Evolutionary conservation across 2,329 filamentous ascomycete species (phyloP).

Genomic region (Talaromyces amestolkiae): DNA sequence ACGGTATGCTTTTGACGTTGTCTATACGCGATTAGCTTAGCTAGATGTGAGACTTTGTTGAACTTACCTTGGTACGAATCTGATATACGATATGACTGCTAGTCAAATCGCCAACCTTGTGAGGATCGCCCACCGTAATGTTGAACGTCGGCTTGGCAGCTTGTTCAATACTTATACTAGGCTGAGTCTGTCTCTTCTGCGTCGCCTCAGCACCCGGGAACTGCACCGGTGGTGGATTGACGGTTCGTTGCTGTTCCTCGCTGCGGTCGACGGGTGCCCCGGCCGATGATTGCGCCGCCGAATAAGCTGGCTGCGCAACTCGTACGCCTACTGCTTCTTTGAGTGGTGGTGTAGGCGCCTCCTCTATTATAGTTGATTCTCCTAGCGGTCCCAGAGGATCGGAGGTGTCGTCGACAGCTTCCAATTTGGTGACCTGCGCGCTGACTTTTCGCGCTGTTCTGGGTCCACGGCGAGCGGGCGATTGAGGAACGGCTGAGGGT

Average conservation of each 20-base stretch:
- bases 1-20: slow-evolving; percentile 92
- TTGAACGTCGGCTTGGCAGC: slow-evolving; percentile 88
- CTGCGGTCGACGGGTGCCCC: slow-evolving; percentile 65
- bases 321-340: slow-evolving; percentile 52
- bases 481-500: slow-evolving; percentile 45
- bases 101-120: slow-evolving; percentile 95
- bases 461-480: slow-evolving; percentile 50
- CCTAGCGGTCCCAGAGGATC: slow-evolving; percentile 63
- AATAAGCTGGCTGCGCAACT: slow-evolving; percentile 37
- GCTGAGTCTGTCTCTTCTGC: slow-evolving; percentile 56
- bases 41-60: slow-evolving; percentile 18
- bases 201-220: slow-evolving; percentile 42
- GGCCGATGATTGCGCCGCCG: slow-evolving; percentile 48
- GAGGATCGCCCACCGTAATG: slow-evolving; percentile 90
- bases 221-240: slow-evolving; percentile 60
- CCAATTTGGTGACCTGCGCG: slow-evolving; percentile 60
- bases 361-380: slow-evolving; percentile 48
- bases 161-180: slow-evolving; percentile 87
- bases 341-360: slow-evolving; percentile 58
- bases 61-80: slow-evolving; percentile 78
- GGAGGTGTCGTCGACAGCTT: slow-evolving; percentile 61
- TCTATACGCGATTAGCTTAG: slow-evolving; percentile 51
- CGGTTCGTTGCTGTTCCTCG: slow-evolving; percentile 65
- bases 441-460: slow-evolving; percentile 57
- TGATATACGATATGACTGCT: slow-evolving; percentile 98